phyloP scores from a whole-genome alignment of 2,329 filamentous ascomycete genomes.

The Talaromyces sp. region DNA sequence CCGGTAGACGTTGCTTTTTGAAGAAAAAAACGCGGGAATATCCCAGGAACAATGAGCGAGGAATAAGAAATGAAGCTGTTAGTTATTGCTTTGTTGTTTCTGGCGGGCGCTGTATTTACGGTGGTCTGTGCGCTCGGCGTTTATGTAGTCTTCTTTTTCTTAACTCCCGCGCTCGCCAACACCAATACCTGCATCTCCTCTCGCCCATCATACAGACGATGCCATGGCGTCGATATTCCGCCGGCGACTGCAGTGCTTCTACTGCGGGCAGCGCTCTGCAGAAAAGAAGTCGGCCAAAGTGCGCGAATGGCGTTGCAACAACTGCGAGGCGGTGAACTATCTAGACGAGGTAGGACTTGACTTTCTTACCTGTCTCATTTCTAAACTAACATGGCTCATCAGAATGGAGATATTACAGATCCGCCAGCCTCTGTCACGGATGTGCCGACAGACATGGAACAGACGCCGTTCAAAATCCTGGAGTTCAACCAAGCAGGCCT shows the following conservation, averaged over 20 bases:
- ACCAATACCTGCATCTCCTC: not conserved
- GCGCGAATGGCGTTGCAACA: slow-evolving; percentile 65
- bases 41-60: not conserved
- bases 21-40: not conserved
- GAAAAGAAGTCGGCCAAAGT: slow-evolving; percentile 54
- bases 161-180: not conserved
- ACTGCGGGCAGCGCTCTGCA: slow-evolving; percentile 67
- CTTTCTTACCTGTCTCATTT: not conserved
- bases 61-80: not conserved
- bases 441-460: slow-evolving; percentile 29
- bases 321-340: slow-evolving; percentile 83
- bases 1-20: not conserved
- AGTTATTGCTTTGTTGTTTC: not conserved
- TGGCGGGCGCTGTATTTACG: not conserved
- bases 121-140: slow-evolving; percentile 11
- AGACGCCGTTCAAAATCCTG: slow-evolving; percentile 37
- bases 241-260: slow-evolving; percentile 66
- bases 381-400: slow-evolving; percentile 4
- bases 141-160: slow-evolving; percentile 2
- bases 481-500: slow-evolving; percentile 35
- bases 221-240: slow-evolving; percentile 38
- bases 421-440: slow-evolving; percentile 62
- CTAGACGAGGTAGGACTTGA: slow-evolving; percentile 66
- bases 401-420: slow-evolving; percentile 87
- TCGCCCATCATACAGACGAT: slow-evolving; percentile 12